These are phyloP conservation scores for Venturia carpophila DNA, from an alignment of 2,329 filamentous ascomycete species.

Conservation along the genomic window DNA sequence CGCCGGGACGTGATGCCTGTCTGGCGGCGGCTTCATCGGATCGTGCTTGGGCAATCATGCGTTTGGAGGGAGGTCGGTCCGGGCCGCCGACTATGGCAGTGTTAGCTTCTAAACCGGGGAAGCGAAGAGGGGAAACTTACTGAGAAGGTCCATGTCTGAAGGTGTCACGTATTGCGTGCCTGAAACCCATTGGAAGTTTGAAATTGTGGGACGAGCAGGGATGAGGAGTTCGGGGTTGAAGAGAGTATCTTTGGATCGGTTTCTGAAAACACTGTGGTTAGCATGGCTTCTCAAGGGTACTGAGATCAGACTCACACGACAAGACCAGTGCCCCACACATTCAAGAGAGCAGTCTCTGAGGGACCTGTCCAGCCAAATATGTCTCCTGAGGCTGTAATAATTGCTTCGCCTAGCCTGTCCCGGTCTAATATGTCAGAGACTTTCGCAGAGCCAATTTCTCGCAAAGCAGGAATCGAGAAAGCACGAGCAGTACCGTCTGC, in stretches of 20 bases:
- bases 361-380: constrained; percentile 84
- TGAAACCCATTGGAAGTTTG: constrained; percentile 91
- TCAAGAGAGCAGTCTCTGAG: constrained; percentile 74
- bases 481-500: constrained; percentile 72
- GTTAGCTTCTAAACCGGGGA: too few species aligned
- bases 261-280: constrained; percentile 18
- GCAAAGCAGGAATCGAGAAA: constrained; percentile 79
- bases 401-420: constrained; percentile 58
- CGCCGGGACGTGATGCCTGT: constrained; percentile 29
- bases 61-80: constrained; percentile 78
- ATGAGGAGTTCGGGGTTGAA: constrained; percentile 67
- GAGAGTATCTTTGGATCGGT: constrained; percentile 58
- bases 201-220: constrained; percentile 83
- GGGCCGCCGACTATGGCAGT: constrained; percentile 59
- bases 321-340: constrained; percentile 72
- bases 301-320: constrained; percentile 40
- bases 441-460: constrained; percentile 65
- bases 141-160: constrained; percentile 79
- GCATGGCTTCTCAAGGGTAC: constrained; percentile 27
- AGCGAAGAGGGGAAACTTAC: constrained; percentile 23
- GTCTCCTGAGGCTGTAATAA: constrained; percentile 70
- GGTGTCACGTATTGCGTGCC: constrained; percentile 88
- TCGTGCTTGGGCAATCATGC: constrained; percentile 71
- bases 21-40: constrained; percentile 30
- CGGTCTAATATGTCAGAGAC: constrained; percentile 63